phyloP scores from a whole-genome alignment of 768 basidiomycete species.

The Antrodiella citrinella region DNA sequence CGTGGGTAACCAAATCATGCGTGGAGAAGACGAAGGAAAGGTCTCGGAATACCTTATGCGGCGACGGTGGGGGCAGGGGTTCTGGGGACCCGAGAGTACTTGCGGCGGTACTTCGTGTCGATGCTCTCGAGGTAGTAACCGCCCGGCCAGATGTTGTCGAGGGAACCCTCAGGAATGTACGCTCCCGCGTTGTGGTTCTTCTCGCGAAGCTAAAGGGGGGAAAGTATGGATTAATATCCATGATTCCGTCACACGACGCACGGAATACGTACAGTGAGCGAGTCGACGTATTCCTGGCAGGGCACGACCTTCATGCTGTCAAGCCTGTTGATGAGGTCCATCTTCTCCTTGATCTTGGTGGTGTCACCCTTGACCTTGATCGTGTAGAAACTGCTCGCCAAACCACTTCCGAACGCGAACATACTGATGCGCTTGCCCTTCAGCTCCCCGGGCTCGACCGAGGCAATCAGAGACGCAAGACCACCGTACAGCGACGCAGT shows the following conservation, averaged over 20 bases:
- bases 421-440: constrained; percentile 81
- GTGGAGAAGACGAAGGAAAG: not conserved
- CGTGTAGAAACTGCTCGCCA: constrained; percentile 92
- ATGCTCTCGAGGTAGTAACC: constrained; percentile 88
- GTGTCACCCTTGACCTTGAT: constrained; percentile 85
- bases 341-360: constrained; percentile 66
- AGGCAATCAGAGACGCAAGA: constrained; percentile 77
- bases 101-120: constrained; percentile 87
- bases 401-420: constrained; percentile 96
- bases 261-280: constrained; percentile 60
- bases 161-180: constrained; percentile 77
- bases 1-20: not conserved
- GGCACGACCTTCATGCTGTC: constrained; percentile 85
- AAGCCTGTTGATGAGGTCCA: constrained; percentile 74
- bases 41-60: too few relatives aligned
- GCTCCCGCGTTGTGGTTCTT: constrained; percentile 88
- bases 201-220: constrained; percentile 71
- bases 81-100: constrained; percentile 38
- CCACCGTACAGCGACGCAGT: constrained; percentile 94
- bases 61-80: not conserved
- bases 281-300: constrained; percentile 86
- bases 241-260: too few relatives aligned
- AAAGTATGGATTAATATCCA: constrained; percentile 8
- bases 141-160: constrained; percentile 93
- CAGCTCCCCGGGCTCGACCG: constrained; percentile 61